Evolutionary conservation across 2,329 filamentous ascomycete genomes (phyloP).

Genomic region (Fusarium clavum): DNA sequence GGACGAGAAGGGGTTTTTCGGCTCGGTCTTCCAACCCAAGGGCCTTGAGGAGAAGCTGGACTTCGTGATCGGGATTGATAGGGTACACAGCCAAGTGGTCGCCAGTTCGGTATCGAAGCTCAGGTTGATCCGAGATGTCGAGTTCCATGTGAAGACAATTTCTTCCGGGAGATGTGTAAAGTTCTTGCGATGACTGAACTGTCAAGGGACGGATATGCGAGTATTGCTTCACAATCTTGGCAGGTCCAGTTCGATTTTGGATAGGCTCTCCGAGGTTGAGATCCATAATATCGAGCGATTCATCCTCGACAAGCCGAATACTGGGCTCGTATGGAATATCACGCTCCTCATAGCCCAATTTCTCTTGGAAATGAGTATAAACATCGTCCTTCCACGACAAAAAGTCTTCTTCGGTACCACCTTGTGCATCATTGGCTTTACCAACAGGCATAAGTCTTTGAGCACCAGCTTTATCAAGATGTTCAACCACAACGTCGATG

Average conservation of each 20-base stretch:
- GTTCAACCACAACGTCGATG: conserved; percentile 45
- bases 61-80: conserved; percentile 53
- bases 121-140: conserved; percentile 47
- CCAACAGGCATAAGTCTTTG: conserved; percentile 45
- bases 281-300: conserved; percentile 40
- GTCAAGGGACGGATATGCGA: conserved; percentile 34
- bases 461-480: conserved; percentile 45
- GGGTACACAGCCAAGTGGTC: conserved; percentile 57
- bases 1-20: conserved; percentile 43
- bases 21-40: conserved; percentile 42
- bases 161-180: conserved; percentile 37
- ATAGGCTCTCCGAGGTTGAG: conserved; percentile 42
- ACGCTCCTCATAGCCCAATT: conserved; percentile 38
- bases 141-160: conserved; percentile 54
- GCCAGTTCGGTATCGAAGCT: conserved; percentile 54
- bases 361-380: conserved; percentile 36
- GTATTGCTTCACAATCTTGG: conserved; percentile 38
- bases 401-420: conserved; percentile 53
- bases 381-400: conserved; percentile 51
- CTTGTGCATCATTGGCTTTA: conserved; percentile 49
- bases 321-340: conserved; percentile 41
- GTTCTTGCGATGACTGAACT: conserved; percentile 30
- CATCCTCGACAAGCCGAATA: conserved; percentile 37
- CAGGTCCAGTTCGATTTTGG: conserved; percentile 36
- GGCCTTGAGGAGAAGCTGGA: conserved; percentile 46